Evolutionary conservation across 2,329 filamentous ascomycete species (phyloP), one percentile per base, ranked within the genome.

Genomic region (Colletotrichum godetiae): DNA sequence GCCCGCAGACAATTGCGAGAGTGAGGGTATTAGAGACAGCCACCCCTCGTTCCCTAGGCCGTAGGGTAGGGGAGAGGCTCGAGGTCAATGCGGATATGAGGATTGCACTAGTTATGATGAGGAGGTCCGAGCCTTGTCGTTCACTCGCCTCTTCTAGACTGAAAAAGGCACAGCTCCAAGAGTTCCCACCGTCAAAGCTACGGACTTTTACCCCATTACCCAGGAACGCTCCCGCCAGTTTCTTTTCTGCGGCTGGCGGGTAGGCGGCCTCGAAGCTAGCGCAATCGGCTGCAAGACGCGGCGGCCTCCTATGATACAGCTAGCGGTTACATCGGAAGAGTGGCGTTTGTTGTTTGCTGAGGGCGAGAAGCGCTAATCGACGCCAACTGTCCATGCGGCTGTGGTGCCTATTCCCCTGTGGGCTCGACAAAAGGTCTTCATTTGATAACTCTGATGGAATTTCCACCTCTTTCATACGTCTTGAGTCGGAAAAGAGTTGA

Each of bases 21-120:
- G 31, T 64, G 49, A 70, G 60, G 70, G 67, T 73, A 73, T 73
- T 66, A 73, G 70, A 65, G 67, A 65, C 19, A 61, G 33, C 66
- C 35, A 58, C 67, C 42, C 42, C 22, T 49, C 31, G 42, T 49
- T 13, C 56, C 31, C 37, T 35, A 19, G 31, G 24, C 29, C 13
- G 46, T 15, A 56, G 29, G 42, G 42, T 19, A 49, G 22, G 42
- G 8, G 42, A 49, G 42, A 49, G 42, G 42, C 22, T 52, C 29
- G 13, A 70, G 66, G 70, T 70, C 70, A 63, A 73, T 70, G 70
- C 70, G 70, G 70, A 73, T 55, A 73, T 73, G 69, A 60, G 60
- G 70, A 65, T 73, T 49, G 46, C 59, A 73, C 70, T 70, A 73
- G 46, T 2, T 65, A 56, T 73, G 66, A 73, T 73, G 67, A 73